These are phyloP conservation scores for Sonneratia alba DNA, from an alignment of 345 rosid genomes.

Conservation along the genomic window DNA sequence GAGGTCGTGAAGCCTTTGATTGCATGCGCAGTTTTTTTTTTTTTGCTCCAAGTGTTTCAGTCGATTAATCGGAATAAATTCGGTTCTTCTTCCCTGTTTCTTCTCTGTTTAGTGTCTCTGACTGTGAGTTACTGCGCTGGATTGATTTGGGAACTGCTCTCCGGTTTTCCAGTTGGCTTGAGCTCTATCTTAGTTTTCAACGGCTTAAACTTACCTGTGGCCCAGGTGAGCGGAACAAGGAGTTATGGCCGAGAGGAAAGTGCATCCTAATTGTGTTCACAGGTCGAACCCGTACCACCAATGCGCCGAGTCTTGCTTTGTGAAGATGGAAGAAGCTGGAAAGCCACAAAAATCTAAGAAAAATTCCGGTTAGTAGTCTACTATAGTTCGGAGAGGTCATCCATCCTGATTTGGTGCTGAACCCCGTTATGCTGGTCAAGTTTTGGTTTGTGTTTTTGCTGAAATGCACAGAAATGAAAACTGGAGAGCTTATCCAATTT, in stretches of 20 bases:
- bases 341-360: slow-evolving; percentile 12
- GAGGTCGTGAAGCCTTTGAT: too few species aligned
- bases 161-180: too few species aligned
- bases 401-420: background rate
- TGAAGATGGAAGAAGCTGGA: slow-evolving; percentile 31
- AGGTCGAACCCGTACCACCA: slow-evolving; percentile 59
- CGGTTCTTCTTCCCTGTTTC: too few species aligned
- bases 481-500: too few species aligned
- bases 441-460: too few species aligned
- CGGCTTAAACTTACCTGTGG: background rate
- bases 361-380: slow-evolving; percentile 21
- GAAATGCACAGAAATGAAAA: too few species aligned
- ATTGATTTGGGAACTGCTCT: too few species aligned
- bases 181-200: too few species aligned
- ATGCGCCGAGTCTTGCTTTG: slow-evolving; percentile 45
- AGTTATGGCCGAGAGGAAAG: slow-evolving; percentile 23
- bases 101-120: too few species aligned
- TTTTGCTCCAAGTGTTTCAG: background rate
- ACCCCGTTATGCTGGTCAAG: too few species aligned
- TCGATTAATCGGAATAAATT: background rate
- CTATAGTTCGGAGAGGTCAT: background rate
- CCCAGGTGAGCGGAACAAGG: background rate
- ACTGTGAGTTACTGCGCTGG: too few species aligned
- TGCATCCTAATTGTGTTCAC: slow-evolving; percentile 35
- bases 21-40: too few species aligned